These are phyloP conservation scores for Cephalotrichum gorgonifer DNA, from an alignment of 2,329 filamentous ascomycete species.

Conservation along the genomic window DNA sequence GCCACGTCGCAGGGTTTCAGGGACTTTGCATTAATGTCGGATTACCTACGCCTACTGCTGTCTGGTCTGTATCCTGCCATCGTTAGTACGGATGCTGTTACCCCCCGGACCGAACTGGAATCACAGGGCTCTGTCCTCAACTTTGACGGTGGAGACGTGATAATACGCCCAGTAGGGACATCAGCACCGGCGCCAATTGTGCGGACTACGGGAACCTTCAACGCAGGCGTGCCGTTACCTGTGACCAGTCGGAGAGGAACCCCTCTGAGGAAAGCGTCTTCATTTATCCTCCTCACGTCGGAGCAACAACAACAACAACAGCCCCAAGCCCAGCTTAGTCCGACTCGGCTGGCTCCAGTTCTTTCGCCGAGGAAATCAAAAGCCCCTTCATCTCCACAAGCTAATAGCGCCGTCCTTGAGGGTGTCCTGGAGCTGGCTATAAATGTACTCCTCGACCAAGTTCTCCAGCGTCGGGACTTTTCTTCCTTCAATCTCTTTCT, in stretches of 20 bases:
- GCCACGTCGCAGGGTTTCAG: constrained; percentile 66
- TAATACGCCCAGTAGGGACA: constrained; percentile 61
- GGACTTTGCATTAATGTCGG: constrained; percentile 70
- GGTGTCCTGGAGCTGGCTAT: constrained; percentile 68
- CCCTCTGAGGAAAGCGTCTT: constrained; percentile 69
- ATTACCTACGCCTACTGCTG: constrained; percentile 72
- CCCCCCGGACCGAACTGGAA: constrained; percentile 76
- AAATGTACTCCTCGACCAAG: constrained; percentile 73
- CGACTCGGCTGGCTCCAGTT: constrained; percentile 52
- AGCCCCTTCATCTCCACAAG: constrained; percentile 35
- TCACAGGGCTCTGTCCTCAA: constrained; percentile 71
- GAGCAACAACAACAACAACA: constrained; percentile 14
- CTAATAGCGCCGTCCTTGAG: constrained; percentile 63
- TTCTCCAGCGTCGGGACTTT: constrained; percentile 83
- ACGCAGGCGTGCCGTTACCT: not conserved
- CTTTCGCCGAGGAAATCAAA: constrained; percentile 44
- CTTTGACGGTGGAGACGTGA: constrained; percentile 78
- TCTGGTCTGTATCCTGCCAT: constrained; percentile 77
- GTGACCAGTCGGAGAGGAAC: constrained; percentile 36
- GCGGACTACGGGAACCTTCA: constrained; percentile 23
- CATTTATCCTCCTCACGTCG: constrained; percentile 78
- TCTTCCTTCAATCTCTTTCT: constrained; percentile 74
- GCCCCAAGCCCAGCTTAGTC: constrained; percentile 29
- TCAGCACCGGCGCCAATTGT: constrained; percentile 60
- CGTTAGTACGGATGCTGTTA: constrained; percentile 75